Evolutionary conservation across 2,329 filamentous ascomycete genomes (phyloP).

Genomic region (Fusarium sp.): DNA sequence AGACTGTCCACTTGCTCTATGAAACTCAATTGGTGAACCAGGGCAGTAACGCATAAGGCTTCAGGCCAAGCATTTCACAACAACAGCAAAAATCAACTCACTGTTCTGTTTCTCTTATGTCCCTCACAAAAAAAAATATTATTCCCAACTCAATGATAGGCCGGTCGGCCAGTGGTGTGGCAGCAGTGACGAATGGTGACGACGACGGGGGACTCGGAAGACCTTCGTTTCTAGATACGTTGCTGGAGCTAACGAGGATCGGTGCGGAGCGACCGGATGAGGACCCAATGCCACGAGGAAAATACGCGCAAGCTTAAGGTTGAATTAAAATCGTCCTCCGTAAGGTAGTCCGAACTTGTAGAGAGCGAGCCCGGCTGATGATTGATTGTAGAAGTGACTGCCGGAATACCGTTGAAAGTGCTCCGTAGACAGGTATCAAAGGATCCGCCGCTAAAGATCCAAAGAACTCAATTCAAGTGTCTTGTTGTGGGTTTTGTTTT

Average conservation of each 20-base stretch:
- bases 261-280: conserved; percentile 34
- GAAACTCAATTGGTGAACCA: not conserved
- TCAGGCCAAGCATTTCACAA: not conserved
- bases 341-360: not conserved
- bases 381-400: not conserved
- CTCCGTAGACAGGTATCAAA: not conserved
- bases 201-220: conserved; percentile 15
- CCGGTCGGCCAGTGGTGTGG: conserved; percentile 34
- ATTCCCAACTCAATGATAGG: conserved; percentile 18
- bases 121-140: conserved; percentile 18
- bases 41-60: not conserved
- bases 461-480: conserved; percentile 14
- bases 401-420: not conserved
- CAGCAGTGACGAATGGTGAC: conserved; percentile 37
- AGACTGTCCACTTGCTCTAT: conserved; percentile 1
- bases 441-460: not conserved
- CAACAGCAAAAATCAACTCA: conserved; percentile 15
- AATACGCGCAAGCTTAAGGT: conserved; percentile 16
- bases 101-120: conserved; percentile 7
- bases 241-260: conserved; percentile 37
- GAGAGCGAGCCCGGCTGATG: conserved; percentile 14
- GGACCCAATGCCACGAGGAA: conserved; percentile 29
- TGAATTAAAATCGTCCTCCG: conserved; percentile 22
- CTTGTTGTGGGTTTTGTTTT: not conserved
- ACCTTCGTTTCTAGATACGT: conserved; percentile 25